Evolutionary conservation across 2,329 filamentous ascomycete genomes (phyloP), one percentile per base, ranked within the genome.

Genomic region (Colletotrichum falcatum): DNA sequence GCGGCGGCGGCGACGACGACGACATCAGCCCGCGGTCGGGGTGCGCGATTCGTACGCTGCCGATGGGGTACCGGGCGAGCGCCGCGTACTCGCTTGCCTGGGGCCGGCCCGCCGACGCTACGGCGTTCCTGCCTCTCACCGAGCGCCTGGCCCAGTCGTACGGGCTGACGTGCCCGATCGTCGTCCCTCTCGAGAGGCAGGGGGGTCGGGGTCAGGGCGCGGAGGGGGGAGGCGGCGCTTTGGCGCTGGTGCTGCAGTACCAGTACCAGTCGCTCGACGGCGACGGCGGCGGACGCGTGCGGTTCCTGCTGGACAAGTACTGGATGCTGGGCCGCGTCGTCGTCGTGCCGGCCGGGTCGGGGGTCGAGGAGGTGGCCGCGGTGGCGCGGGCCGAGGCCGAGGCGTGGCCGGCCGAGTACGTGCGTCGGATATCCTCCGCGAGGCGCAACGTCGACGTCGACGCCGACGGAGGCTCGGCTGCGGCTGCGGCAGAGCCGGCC

Each of bases 261-360:
- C 63, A 65, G 12, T 48, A 65, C 35, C 26, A 61, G 23, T 65
- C 55, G 1, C 28, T 37, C 23, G 30, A 1, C 11, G 28, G 26
- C n/a, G 23, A 39, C 55, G 44, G 28, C 39, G 39, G 16, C 5
- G 18, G 42, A 26, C 28, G 30, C 16, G 26, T 23, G 20, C 33
- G 35, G 11, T 65, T 58, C 26, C 33, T 44, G n/a, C 30, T 7
- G 11, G 20, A 4, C 9, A 46, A 26, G 26, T 46, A 30, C 9
- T 66, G 63, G 63, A 66, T 66, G 63, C 14, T 66, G 18, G 61
- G 51, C 23, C 55, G 63, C 9, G 63, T 66, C 8, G 11, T 65
- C 0, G 12, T 18, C 35, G 49, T 53, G 12, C 35, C 63, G 2
- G n/a, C 12, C 14, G 55, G 46, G 2, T 30, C 12, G 20, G 33